These are phyloP conservation scores for Isabelozyma heimii DNA, from an alignment of 805 yeast species.

Conservation along the genomic window DNA sequence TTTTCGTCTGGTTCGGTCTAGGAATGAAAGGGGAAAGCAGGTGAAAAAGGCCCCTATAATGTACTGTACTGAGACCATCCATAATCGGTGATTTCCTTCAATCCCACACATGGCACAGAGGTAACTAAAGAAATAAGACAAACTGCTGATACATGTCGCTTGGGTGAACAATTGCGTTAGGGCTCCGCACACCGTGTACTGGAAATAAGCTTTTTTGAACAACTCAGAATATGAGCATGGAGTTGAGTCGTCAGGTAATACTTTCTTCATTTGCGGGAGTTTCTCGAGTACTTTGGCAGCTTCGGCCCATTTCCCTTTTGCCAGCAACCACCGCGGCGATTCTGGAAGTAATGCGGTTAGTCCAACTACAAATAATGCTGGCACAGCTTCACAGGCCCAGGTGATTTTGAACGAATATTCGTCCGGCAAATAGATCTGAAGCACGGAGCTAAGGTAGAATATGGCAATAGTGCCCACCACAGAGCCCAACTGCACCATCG, in stretches of 20 bases:
- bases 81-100: slow-evolving; percentile 25
- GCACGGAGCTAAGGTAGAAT: slow-evolving; percentile 12
- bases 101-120: slow-evolving; percentile 50
- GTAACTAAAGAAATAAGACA: slow-evolving; percentile 44
- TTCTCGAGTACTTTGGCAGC: slow-evolving; percentile 22
- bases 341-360: slow-evolving; percentile 24
- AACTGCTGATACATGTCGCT: slow-evolving; percentile 40
- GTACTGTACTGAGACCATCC: slow-evolving; percentile 36
- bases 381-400: slow-evolving; percentile 19
- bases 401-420: slow-evolving; percentile 11
- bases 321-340: slow-evolving; percentile 28
- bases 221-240: slow-evolving; percentile 28
- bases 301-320: slow-evolving; percentile 30
- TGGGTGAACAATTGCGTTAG: slow-evolving; percentile 42
- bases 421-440: slow-evolving; percentile 6
- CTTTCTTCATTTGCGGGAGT: slow-evolving; percentile 2
- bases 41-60: slow-evolving; percentile 40
- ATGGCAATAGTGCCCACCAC: slow-evolving; percentile 16
- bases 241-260: slow-evolving; percentile 14
- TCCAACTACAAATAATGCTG: slow-evolving; percentile 15
- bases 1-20: slow-evolving; percentile 46
- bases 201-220: slow-evolving; percentile 28
- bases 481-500: slow-evolving; percentile 19
- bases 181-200: slow-evolving; percentile 36
- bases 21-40: slow-evolving; percentile 39